These are phyloP conservation scores for Lichtheimia ornata DNA, from an alignment of 371 early-diverging fungal species.

Conservation along the genomic window DNA sequence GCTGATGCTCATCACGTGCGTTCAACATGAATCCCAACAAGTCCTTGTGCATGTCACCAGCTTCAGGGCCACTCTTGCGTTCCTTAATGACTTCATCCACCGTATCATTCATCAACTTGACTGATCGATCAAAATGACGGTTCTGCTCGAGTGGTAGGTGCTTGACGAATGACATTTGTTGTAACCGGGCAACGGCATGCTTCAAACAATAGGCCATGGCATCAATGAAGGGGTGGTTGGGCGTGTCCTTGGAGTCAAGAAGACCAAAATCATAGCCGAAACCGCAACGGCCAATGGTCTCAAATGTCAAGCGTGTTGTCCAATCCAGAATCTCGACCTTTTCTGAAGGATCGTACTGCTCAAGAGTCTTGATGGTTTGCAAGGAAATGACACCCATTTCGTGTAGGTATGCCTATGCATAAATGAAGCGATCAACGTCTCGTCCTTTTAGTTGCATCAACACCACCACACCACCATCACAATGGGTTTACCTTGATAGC, in stretches of 20 bases:
- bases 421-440: not conserved
- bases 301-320: slow-evolving; percentile 58
- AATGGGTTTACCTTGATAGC: slow-evolving; percentile 32
- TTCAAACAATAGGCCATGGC: slow-evolving; percentile 52
- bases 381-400: slow-evolving; percentile 46
- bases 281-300: slow-evolving; percentile 57
- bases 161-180: slow-evolving; percentile 44
- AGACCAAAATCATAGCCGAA: slow-evolving; percentile 62
- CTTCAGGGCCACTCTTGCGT: slow-evolving; percentile 36
- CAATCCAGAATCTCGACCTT: slow-evolving; percentile 50
- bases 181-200: slow-evolving; percentile 22
- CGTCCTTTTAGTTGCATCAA: not conserved
- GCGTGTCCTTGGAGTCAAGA: slow-evolving; percentile 37
- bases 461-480: not conserved
- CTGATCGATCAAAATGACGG: slow-evolving; percentile 31
- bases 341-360: slow-evolving; percentile 35
- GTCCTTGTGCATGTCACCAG: slow-evolving; percentile 44
- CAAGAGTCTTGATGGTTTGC: slow-evolving; percentile 38
- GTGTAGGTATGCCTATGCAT: slow-evolving; percentile 35
- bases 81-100: slow-evolving; percentile 41
- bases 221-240: slow-evolving; percentile 47
- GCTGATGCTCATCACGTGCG: slow-evolving; percentile 41
- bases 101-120: slow-evolving; percentile 41
- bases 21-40: slow-evolving; percentile 62
- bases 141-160: slow-evolving; percentile 44